Percentiles rank a stretch among this genome's conserved stretches.
Evolutionary conservation across 805 yeast species (phyloP).

Genomic region (Yarrowia phangngaensis): DNA sequence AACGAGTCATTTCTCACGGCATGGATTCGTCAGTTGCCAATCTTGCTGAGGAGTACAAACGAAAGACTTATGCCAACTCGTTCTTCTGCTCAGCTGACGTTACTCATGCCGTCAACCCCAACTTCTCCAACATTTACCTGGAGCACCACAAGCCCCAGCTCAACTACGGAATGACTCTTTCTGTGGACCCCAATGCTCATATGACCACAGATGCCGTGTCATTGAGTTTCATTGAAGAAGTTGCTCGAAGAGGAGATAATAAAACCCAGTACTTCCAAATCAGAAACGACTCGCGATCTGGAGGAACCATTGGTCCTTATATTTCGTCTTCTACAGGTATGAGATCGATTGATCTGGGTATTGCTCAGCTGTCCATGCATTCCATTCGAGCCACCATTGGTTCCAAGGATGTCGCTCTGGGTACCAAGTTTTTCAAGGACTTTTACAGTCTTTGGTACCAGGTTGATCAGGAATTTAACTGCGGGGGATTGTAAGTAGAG

Average conservation of each 20-base stretch:
- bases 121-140: conserved; percentile 57
- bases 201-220: conserved; percentile 80
- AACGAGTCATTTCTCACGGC: conserved; percentile 41
- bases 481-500: conserved; percentile 28
- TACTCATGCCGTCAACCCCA: conserved; percentile 74
- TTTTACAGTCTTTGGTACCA: conserved; percentile 65
- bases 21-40: conserved; percentile 32
- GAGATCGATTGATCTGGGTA: conserved; percentile 63
- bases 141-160: conserved; percentile 75
- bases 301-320: conserved; percentile 80
- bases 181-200: conserved; percentile 71
- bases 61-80: conserved; percentile 57
- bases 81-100: conserved; percentile 79
- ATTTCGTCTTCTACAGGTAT: conserved; percentile 42
- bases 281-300: conserved; percentile 76
- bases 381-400: conserved; percentile 80
- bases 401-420: conserved; percentile 66
- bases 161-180: conserved; percentile 65
- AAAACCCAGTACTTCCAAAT: conserved; percentile 74
- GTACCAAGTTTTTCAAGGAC: conserved; percentile 61
- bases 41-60: conserved; percentile 40
- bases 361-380: conserved; percentile 82
- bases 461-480: conserved; percentile 36
- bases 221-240: conserved; percentile 60
- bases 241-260: conserved; percentile 62